These are phyloP conservation scores for Leonotis leonurus DNA, from an alignment of 257 asterid species.

Conservation along the genomic window DNA sequence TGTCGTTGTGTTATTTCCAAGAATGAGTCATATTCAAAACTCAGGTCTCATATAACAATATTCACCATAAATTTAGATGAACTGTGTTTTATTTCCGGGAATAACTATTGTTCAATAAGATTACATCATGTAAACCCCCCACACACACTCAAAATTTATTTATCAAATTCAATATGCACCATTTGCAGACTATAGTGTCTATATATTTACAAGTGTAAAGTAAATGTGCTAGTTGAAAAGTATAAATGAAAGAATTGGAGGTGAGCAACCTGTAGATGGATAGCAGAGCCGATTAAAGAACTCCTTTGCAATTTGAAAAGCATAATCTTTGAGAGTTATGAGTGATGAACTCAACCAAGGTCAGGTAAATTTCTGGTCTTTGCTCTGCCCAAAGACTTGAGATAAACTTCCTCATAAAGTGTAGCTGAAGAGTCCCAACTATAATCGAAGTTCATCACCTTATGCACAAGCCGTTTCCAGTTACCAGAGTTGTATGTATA, in stretches of 20 bases:
- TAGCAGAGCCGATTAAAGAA: too few species aligned
- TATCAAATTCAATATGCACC: not conserved
- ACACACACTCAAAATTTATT: not conserved
- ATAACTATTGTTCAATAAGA: not conserved
- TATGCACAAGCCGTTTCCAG: conserved; percentile 70
- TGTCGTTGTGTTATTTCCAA: too few species aligned
- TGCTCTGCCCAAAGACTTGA: conserved; percentile 61
- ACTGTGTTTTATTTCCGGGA: not conserved
- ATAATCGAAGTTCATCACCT: conserved; percentile 81
- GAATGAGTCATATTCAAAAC: not conserved
- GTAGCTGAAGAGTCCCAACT: conserved; percentile 91
- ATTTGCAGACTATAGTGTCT: not conserved
- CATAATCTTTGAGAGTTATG: too few species aligned
- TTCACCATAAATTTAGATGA: not conserved
- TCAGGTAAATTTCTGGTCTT: conserved; percentile 32
- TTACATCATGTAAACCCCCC: not conserved
- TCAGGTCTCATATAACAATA: not conserved
- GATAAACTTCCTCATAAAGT: conserved; percentile 75
- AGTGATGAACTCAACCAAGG: too few species aligned
- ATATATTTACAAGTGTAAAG: conserved; percentile 17
- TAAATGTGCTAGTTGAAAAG: not conserved
- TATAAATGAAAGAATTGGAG: conserved; percentile 15
- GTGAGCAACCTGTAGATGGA: too few species aligned
- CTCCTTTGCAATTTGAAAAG: too few species aligned
- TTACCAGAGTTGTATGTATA: conserved; percentile 41